Conservation (phyloP, 1,284 basidiomycete genomes). For the Moniliophthora roreri region DNA sequence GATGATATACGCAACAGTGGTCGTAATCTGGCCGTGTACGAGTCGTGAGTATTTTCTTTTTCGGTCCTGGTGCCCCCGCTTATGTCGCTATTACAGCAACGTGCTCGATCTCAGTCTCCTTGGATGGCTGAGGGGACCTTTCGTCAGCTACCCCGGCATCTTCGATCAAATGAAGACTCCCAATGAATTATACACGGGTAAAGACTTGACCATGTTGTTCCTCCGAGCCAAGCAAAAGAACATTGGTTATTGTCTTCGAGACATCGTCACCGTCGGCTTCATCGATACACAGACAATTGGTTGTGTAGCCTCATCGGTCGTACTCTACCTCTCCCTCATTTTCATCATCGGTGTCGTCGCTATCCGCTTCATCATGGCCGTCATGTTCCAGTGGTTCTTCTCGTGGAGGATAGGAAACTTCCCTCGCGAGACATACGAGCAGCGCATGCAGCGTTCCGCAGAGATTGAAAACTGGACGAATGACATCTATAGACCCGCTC, state of each 20-base stretch:
- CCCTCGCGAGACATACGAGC: conserved; percentile 89
- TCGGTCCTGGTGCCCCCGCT: conserved; percentile 4
- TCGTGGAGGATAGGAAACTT: conserved; percentile 94
- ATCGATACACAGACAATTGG: conserved; percentile 94
- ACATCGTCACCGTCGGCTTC: conserved; percentile 87
- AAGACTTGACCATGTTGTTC: conserved; percentile 86
- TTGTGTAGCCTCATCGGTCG: conserved; percentile 93
- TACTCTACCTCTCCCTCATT: conserved; percentile 92
- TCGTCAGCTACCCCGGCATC: conserved; percentile 80
- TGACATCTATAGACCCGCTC: conserved; percentile 95
- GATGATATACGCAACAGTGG: conserved; percentile 68
- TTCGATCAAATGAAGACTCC: conserved; percentile 77
- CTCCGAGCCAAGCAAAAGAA: conserved; percentile 63
- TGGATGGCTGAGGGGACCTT: conserved; percentile 76
- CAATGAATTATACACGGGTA: conserved; percentile 76
- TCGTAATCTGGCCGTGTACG: conserved; percentile 89
- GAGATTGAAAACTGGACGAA: conserved; percentile 97
- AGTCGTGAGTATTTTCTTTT: conserved; percentile 60
- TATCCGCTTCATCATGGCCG: conserved; percentile 96
- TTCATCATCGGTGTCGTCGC: conserved; percentile 97
- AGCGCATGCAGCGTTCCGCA: conserved; percentile 87
- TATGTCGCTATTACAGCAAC: conserved; percentile 42
- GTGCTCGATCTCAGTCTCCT: conserved; percentile 89
- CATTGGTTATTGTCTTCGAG: conserved; percentile 82
- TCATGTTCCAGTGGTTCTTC: conserved; percentile 97